These are phyloP conservation scores for Talaromyces verruculosus DNA, from an alignment of 2,329 filamentous ascomycete species.

Conservation along the genomic window DNA sequence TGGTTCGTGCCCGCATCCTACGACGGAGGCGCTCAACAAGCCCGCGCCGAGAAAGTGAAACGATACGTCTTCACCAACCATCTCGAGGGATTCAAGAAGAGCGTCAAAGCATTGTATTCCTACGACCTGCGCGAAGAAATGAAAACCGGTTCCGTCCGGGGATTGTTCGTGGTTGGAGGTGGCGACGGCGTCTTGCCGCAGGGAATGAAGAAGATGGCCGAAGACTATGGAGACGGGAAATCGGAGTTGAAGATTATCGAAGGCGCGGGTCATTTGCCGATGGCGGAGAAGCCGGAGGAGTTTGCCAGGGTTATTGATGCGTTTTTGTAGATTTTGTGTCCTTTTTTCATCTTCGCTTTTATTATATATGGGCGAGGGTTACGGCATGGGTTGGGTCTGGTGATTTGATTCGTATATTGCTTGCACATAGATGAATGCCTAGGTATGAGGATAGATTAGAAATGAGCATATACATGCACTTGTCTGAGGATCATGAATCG, in stretches of 20 bases:
- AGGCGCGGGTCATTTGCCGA: conserved; percentile 75
- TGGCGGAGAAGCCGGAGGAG: conserved; percentile 70
- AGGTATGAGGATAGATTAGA: conserved; percentile 11
- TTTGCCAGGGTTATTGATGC: conserved; percentile 64
- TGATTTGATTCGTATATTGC: neutral
- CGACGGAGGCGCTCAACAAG: conserved; percentile 50
- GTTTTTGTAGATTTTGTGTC: conserved; percentile 48
- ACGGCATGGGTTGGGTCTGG: neutral
- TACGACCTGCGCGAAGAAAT: conserved; percentile 52
- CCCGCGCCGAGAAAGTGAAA: conserved; percentile 59
- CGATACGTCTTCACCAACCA: conserved; percentile 69
- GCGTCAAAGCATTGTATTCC: conserved; percentile 64
- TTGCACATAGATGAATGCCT: neutral
- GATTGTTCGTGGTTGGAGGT: conserved; percentile 69
- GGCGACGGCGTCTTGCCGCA: conserved; percentile 72
- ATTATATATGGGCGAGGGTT: neutral
- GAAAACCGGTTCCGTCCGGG: conserved; percentile 39
- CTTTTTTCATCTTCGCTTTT: neutral
- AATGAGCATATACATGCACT: neutral
- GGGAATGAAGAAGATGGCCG: conserved; percentile 75
- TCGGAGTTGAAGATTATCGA: conserved; percentile 64
- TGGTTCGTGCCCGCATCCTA: conserved; percentile 71
- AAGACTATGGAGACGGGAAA: conserved; percentile 56
- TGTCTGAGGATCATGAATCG: neutral
- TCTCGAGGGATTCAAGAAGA: conserved; percentile 74